A percentile compares a stretch with the other conserved stretches of the same genome.
Evolutionary conservation across 495 filamentous ascomycete species (phyloP).

Genomic region (Aspergillus cristatus): DNA sequence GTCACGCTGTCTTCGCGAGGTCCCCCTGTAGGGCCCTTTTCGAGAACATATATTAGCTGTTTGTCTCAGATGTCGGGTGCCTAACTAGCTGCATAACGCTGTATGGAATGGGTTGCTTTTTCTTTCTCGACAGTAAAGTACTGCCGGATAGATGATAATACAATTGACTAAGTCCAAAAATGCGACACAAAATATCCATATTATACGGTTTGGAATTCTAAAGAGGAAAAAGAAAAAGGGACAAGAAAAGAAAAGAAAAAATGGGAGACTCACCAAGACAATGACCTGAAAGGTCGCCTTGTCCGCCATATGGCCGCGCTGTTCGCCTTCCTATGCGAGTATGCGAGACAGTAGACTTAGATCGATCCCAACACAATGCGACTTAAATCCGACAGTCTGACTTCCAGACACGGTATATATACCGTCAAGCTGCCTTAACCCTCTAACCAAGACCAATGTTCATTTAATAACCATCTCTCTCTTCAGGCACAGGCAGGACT

Average conservation of each 20-base stretch:
- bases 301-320: conserved; percentile 9
- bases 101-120: background rate
- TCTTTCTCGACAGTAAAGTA: background rate
- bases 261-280: conserved; percentile 56
- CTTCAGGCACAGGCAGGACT: too few relatives aligned
- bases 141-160: too few relatives aligned
- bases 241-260: background rate
- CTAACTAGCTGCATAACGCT: conserved; percentile 1
- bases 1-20: conserved; percentile 85
- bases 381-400: too few relatives aligned
- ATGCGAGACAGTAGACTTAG: too few relatives aligned
- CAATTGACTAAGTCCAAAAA: too few relatives aligned
- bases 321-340: background rate
- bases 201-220: background rate
- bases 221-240: background rate
- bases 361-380: too few relatives aligned
- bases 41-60: conserved; percentile 17
- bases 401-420: too few relatives aligned
- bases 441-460: too few relatives aligned
- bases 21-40: conserved; percentile 81
- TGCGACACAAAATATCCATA: too few relatives aligned
- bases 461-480: too few relatives aligned
- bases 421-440: too few relatives aligned
- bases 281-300: conserved; percentile 63
- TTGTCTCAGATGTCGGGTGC: conserved; percentile 15